A percentile compares a stretch with the other conserved stretches of the same genome.
Evolutionary conservation across 2,329 filamentous ascomycete genomes (phyloP).

Genomic region (Penicillium verrucosum): DNA sequence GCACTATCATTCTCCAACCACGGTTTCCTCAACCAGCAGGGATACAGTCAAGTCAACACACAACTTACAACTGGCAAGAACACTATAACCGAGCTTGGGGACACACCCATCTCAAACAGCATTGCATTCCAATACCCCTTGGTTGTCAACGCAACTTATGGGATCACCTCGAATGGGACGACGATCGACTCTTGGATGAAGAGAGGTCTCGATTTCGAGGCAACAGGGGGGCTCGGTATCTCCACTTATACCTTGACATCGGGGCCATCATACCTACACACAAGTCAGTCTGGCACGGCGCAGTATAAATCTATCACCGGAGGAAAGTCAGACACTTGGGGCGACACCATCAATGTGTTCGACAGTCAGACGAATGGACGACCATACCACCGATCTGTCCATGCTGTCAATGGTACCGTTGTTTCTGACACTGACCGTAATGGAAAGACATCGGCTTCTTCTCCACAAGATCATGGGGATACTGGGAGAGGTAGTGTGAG

Average conservation of each 20-base stretch:
- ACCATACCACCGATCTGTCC: slow-evolving; percentile 22
- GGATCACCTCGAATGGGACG: slow-evolving; percentile 45
- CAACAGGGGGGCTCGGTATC: slow-evolving; percentile 44
- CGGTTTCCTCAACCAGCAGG: slow-evolving; percentile 55
- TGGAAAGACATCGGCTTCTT: not conserved
- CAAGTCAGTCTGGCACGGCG: slow-evolving; percentile 31
- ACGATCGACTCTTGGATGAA: slow-evolving; percentile 49
- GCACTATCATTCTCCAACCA: slow-evolving; percentile 54
- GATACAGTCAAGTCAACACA: slow-evolving; percentile 53
- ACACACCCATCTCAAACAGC: slow-evolving; percentile 30
- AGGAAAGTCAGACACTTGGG: slow-evolving; percentile 25
- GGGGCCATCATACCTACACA: slow-evolving; percentile 25
- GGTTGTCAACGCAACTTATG: slow-evolving; percentile 53
- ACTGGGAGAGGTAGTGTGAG: not conserved
- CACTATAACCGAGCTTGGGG: slow-evolving; percentile 32
- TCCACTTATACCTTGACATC: slow-evolving; percentile 59
- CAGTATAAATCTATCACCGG: slow-evolving; percentile 22
- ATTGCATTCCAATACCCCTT: slow-evolving; percentile 60
- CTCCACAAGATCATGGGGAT: not conserved
- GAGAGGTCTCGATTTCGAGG: slow-evolving; percentile 48
- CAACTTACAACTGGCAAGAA: slow-evolving; percentile 51
- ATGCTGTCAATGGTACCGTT: slow-evolving; percentile 29
- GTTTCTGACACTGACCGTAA: slow-evolving; percentile 14
- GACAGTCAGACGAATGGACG: slow-evolving; percentile 20
- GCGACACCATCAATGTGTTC: slow-evolving; percentile 30